These are phyloP conservation scores for Sordariomycetes sp. DNA, from an alignment of 2,329 filamentous ascomycete species.

Conservation along the genomic window DNA sequence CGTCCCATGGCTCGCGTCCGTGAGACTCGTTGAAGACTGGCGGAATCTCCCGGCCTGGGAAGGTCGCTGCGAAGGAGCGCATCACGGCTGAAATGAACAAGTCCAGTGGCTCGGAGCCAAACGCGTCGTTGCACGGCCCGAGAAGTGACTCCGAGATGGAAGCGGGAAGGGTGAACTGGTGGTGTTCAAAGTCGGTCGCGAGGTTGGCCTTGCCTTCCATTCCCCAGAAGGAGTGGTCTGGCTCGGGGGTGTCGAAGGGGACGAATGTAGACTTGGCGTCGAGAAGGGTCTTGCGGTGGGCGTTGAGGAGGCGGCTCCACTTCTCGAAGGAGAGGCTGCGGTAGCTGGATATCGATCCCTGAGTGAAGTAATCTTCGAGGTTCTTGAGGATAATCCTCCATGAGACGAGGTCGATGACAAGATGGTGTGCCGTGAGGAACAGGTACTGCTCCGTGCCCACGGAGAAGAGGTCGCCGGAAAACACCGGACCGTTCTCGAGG, in stretches of 20 bases:
- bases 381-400: constrained; percentile 33
- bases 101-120: constrained; percentile 20
- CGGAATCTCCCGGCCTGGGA: constrained; percentile 15
- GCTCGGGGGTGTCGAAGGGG: not conserved
- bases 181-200: not conserved
- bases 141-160: constrained; percentile 9
- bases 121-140: not conserved
- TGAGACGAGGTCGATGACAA: constrained; percentile 31
- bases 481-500: constrained; percentile 11
- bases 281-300: not conserved
- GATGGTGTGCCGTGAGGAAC: constrained; percentile 22
- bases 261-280: not conserved
- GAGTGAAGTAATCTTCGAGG: constrained; percentile 24
- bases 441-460: constrained; percentile 12
- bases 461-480: constrained; percentile 7
- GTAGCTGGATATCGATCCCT: constrained; percentile 5
- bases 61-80: constrained; percentile 17
- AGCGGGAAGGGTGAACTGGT: not conserved
- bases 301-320: constrained; percentile 15
- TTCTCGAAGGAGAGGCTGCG: constrained; percentile 22
- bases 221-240: not conserved
- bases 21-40: constrained; percentile 13
- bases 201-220: not conserved
- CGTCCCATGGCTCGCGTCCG: constrained; percentile 10
- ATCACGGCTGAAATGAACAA: constrained; percentile 18